Percentiles rank a stretch among this genome's conserved stretches.
These are phyloP conservation scores for Paraurostyla sp. DNA, from an alignment of 73 alveolate genomes.

Conservation along the genomic window DNA sequence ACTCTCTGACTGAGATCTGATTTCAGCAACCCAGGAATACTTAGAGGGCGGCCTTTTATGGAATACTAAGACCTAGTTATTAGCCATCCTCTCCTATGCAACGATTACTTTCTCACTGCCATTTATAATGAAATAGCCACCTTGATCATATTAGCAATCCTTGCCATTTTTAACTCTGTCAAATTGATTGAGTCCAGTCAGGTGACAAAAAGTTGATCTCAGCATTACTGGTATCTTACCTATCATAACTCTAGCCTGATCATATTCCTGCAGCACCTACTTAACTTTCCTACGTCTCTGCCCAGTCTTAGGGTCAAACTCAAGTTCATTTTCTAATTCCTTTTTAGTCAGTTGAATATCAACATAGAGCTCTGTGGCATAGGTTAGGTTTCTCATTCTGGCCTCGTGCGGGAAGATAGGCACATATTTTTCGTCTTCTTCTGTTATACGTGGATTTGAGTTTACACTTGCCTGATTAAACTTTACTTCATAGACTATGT, in stretches of 20 bases:
- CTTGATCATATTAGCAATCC: slow-evolving; percentile 97
- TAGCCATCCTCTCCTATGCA: slow-evolving; percentile 99
- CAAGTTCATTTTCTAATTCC: slow-evolving; percentile 5
- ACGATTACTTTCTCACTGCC: slow-evolving; percentile 99
- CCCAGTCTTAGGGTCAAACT: slow-evolving; percentile 41
- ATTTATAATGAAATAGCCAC: slow-evolving; percentile 98
- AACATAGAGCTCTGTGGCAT: slow-evolving; percentile 89
- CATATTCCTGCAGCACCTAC: slow-evolving; percentile 22
- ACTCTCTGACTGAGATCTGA: slow-evolving; percentile 84
- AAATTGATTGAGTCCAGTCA: slow-evolving; percentile 69
- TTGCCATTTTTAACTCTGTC: slow-evolving; percentile 81
- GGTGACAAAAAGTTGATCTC: slow-evolving; percentile 88
- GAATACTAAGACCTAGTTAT: slow-evolving; percentile 96
- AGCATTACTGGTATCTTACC: slow-evolving; percentile 97
- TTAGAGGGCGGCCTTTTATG: slow-evolving; percentile 93
- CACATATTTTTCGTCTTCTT: slow-evolving; percentile 72
- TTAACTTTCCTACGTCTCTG: slow-evolving; percentile 21
- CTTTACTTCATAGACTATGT: slow-evolving; percentile 81
- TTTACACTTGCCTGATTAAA: slow-evolving; percentile 86
- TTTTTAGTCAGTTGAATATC: slow-evolving; percentile 69
- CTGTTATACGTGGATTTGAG: slow-evolving; percentile 80
- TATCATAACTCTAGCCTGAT: slow-evolving; percentile 61
- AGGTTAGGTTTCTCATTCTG: slow-evolving; percentile 94
- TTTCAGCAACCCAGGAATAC: slow-evolving; percentile 93
- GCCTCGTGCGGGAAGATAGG: slow-evolving; percentile 96